Percentiles rank a stretch among this genome's conserved stretches.
Conservation (phyloP, 2,329 filamentous ascomycete genomes). For the Arthrobotrys entomopaga region DNA sequence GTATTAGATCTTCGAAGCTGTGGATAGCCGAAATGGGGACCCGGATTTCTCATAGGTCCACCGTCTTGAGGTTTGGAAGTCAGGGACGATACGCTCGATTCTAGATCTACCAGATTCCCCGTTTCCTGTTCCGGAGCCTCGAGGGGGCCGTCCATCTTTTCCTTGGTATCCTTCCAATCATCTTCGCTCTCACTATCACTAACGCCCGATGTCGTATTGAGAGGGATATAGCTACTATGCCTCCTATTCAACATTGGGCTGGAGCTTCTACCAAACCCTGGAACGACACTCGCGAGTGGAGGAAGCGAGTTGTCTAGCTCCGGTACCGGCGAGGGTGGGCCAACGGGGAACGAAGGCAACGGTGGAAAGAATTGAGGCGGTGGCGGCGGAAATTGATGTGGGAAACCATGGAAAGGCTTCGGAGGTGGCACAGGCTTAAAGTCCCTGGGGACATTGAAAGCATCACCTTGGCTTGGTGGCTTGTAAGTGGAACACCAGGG, state of each 20-base stretch:
- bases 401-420: conserved; percentile 49
- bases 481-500: conserved; percentile 29
- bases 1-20: conserved; percentile 42
- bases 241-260: conserved; percentile 23
- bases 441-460: conserved; percentile 28
- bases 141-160: conserved; percentile 54
- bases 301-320: conserved; percentile 43
- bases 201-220: conserved; percentile 5
- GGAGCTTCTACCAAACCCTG: conserved; percentile 18
- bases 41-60: conserved; percentile 18
- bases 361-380: conserved; percentile 53
- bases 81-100: conserved; percentile 45
- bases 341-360: conserved; percentile 32
- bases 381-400: conserved; percentile 48
- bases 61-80: conserved; percentile 13
- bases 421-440: conserved; percentile 41
- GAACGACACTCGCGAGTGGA: conserved; percentile 42
- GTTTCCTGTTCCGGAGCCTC: conserved; percentile 52
- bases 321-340: conserved; percentile 27
- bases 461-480: conserved; percentile 17
- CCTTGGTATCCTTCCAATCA: conserved; percentile 51
- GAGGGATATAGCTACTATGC: conserved; percentile 48
- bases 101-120: conserved; percentile 55
- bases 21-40: conserved; percentile 42
- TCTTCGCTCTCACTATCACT: conserved; percentile 53